phyloP scores from a whole-genome alignment of 2,329 filamentous ascomycete genomes.

The Fusarium sambucinum region DNA sequence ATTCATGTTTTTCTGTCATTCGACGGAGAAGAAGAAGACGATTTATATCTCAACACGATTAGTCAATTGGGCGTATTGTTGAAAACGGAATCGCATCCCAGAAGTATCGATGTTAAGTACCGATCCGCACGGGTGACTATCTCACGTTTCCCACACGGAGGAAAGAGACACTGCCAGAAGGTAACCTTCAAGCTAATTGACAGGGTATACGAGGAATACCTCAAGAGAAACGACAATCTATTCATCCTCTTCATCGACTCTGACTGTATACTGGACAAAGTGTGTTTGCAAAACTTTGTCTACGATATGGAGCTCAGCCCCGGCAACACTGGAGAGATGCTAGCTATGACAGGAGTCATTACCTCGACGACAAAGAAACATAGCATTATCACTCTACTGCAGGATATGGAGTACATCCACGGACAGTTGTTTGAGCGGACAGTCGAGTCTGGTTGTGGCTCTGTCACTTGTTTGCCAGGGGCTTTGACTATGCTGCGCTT shows the following conservation, averaged over 20 bases:
- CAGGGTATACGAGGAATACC: conserved; percentile 88
- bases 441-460: conserved; percentile 92
- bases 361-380: conserved; percentile 92
- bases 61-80: conserved; percentile 85
- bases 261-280: conserved; percentile 91
- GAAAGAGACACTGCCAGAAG: conserved; percentile 95
- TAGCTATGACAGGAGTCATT: conserved; percentile 98
- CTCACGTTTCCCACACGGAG: conserved; percentile 91
- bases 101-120: conserved; percentile 91
- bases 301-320: conserved; percentile 99
- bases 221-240: conserved; percentile 88
- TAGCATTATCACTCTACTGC: conserved; percentile 88
- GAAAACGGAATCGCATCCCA: conserved; percentile 81
- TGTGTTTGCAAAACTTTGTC: conserved; percentile 97
- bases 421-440: conserved; percentile 96
- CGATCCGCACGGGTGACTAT: conserved; percentile 86
- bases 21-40: conserved; percentile 89
- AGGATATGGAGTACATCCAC: conserved; percentile 99
- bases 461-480: conserved; percentile 93
- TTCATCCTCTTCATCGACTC: conserved; percentile 98
- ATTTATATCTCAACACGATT: conserved; percentile 88
- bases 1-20: conserved; percentile 97
- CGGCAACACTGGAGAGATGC: conserved; percentile 89
- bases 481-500: conserved; percentile 96
- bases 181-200: conserved; percentile 93